Conservation (phyloP, 2,329 filamentous ascomycete genomes). For the Scytalidium lignicola region DNA sequence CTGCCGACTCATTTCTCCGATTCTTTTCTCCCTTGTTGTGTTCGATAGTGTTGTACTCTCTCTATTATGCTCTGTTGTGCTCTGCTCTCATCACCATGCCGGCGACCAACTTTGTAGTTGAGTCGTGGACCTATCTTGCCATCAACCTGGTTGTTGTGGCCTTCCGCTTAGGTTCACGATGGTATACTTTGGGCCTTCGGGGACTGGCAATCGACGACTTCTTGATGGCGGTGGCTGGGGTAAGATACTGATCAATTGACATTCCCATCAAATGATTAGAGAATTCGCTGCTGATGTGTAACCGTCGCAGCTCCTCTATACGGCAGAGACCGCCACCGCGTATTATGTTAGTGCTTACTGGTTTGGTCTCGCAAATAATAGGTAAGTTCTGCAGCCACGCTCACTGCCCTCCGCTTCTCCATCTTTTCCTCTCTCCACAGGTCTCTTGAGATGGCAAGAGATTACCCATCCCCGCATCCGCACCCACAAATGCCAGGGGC, state of each 20-base stretch:
- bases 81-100: background rate
- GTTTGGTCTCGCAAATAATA: conserved; percentile 49
- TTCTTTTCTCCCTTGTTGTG: background rate
- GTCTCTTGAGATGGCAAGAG: too few relatives aligned
- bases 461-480: too few relatives aligned
- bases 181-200: conserved; percentile 39
- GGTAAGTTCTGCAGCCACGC: background rate
- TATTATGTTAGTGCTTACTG: conserved; percentile 44
- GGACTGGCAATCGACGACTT: conserved; percentile 55
- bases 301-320: conserved; percentile 40
- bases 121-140: background rate
- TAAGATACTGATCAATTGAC: conserved; percentile 29
- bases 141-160: conserved; percentile 2
- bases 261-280: too few relatives aligned
- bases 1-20: background rate
- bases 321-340: conserved; percentile 42
- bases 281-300: background rate
- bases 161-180: conserved; percentile 33
- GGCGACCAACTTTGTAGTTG: conserved; percentile 1
- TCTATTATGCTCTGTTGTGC: too few relatives aligned
- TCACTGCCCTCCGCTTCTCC: too few relatives aligned
- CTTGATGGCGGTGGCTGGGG: conserved; percentile 47
- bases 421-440: too few relatives aligned
- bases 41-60: background rate
- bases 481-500: too few relatives aligned